These are phyloP conservation scores for Dendrostoma leiphaemia DNA, from an alignment of 2,329 filamentous ascomycete species.

Conservation along the genomic window DNA sequence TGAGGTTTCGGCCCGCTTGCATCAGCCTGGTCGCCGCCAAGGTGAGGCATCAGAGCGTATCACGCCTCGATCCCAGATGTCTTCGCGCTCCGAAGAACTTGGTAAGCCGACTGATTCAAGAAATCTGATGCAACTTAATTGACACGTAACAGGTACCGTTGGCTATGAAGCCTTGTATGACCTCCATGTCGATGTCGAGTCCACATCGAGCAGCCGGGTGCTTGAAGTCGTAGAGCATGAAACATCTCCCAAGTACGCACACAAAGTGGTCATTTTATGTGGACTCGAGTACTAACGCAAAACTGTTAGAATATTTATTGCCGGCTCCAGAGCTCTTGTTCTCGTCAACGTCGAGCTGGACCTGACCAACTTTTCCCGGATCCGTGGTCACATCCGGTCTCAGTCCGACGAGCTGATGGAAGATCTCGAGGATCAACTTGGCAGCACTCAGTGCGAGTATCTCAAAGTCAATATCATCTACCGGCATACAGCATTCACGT, in stretches of 20 bases:
- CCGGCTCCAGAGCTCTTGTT: constrained; percentile 45
- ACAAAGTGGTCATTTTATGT: not conserved
- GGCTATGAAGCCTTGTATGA: constrained; percentile 10
- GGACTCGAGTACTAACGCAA: not conserved
- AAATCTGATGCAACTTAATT: not conserved
- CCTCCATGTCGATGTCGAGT: constrained; percentile 11
- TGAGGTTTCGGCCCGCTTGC: constrained; percentile 7
- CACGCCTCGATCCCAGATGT: not conserved
- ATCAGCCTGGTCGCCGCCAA: not conserved
- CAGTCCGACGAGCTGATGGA: constrained; percentile 56
- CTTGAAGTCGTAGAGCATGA: constrained; percentile 47
- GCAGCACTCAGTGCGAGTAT: constrained; percentile 46
- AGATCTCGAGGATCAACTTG: constrained; percentile 57
- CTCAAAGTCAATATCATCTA: constrained; percentile 53
- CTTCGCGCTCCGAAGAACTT: not conserved
- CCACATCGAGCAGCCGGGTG: constrained; percentile 27
- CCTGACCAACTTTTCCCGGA: constrained; percentile 4
- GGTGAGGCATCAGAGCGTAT: not conserved
- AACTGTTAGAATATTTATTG: constrained; percentile 36
- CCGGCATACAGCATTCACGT: constrained; percentile 53
- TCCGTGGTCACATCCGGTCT: constrained; percentile 30
- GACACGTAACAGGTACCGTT: constrained; percentile 6
- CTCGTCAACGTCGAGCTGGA: constrained; percentile 45
- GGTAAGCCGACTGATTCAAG: not conserved
- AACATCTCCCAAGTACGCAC: constrained; percentile 38